These are phyloP conservation scores for Saccharomycopsis babjevae DNA, from an alignment of 805 yeast species.

Conservation along the genomic window DNA sequence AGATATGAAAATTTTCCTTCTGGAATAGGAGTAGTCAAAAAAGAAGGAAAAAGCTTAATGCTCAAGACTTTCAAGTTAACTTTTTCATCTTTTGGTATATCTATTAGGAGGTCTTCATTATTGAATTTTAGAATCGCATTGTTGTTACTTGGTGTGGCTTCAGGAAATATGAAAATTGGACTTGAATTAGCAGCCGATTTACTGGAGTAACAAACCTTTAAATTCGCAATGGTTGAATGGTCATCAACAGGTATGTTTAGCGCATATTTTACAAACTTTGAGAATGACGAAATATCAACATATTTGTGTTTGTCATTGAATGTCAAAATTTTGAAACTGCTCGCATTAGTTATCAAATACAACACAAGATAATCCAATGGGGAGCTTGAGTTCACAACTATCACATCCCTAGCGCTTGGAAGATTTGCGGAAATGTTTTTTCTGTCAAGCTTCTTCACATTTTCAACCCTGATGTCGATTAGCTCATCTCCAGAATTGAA, in stretches of 20 bases:
- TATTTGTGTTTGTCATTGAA: neutral
- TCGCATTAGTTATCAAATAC: neutral
- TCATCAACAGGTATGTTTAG: neutral
- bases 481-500: slow-evolving; percentile 30
- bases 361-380: slow-evolving; percentile 34
- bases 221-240: neutral
- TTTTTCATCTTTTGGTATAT: neutral
- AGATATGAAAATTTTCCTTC: neutral
- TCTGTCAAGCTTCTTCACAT: slow-evolving; percentile 31
- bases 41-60: slow-evolving; percentile 7
- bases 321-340: neutral
- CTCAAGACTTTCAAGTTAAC: slow-evolving; percentile 7
- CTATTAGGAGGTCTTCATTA: neutral
- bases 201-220: neutral
- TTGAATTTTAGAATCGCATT: slow-evolving; percentile 51
- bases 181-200: neutral
- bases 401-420: slow-evolving; percentile 32
- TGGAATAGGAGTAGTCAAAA: slow-evolving; percentile 15
- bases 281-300: neutral
- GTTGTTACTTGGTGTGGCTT: slow-evolving; percentile 83
- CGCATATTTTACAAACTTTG: neutral
- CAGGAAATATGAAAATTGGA: slow-evolving; percentile 49
- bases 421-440: slow-evolving; percentile 22
- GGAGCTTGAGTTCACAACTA: slow-evolving; percentile 38
- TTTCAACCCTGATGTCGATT: slow-evolving; percentile 33